Percentiles rank a stretch among this genome's conserved stretches.
Evolutionary conservation across 305 asterid species (phyloP).

Genomic region (Plantago rigida): DNA sequence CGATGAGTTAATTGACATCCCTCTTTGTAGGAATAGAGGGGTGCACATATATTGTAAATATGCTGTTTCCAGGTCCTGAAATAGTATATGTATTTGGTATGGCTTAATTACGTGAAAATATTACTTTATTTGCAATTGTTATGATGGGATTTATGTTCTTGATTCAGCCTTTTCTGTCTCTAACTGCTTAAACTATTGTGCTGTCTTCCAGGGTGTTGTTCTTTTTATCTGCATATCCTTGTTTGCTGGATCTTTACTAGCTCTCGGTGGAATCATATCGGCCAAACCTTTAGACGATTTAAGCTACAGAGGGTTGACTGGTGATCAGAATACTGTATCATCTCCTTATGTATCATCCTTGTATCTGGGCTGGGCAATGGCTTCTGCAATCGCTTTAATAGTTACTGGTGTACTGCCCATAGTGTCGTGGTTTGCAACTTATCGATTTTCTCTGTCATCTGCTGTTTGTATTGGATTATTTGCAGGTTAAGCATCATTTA

Average conservation of each 20-base stretch:
- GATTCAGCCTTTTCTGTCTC: neutral
- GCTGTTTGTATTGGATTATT: slow-evolving; percentile 78
- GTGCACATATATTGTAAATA: neutral
- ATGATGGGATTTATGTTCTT: slow-evolving; percentile 7
- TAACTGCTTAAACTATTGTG: slow-evolving; percentile 13
- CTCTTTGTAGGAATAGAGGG: neutral
- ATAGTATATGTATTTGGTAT: neutral
- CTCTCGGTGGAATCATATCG: slow-evolving; percentile 89
- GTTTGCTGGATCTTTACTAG: slow-evolving; percentile 79
- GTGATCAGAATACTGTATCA: slow-evolving; percentile 53
- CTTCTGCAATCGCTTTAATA: slow-evolving; percentile 74
- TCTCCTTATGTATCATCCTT: slow-evolving; percentile 90
- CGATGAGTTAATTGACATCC: neutral
- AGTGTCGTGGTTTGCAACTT: slow-evolving; percentile 94
- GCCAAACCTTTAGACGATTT: slow-evolving; percentile 95
- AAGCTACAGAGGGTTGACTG: slow-evolving; percentile 66
- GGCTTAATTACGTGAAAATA: neutral
- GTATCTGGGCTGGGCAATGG: slow-evolving; percentile 95
- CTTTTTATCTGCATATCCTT: slow-evolving; percentile 65
- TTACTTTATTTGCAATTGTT: neutral
- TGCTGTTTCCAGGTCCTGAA: neutral
- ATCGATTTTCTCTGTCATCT: slow-evolving; percentile 85
- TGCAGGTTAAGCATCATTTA: slow-evolving; percentile 48
- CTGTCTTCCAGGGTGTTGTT: slow-evolving; percentile 58
- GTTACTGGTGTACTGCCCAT: slow-evolving; percentile 88